Base-by-base conservation (phyloP, 2,329 filamentous ascomycete genomes). In the Alternaria sp. region DNA sequence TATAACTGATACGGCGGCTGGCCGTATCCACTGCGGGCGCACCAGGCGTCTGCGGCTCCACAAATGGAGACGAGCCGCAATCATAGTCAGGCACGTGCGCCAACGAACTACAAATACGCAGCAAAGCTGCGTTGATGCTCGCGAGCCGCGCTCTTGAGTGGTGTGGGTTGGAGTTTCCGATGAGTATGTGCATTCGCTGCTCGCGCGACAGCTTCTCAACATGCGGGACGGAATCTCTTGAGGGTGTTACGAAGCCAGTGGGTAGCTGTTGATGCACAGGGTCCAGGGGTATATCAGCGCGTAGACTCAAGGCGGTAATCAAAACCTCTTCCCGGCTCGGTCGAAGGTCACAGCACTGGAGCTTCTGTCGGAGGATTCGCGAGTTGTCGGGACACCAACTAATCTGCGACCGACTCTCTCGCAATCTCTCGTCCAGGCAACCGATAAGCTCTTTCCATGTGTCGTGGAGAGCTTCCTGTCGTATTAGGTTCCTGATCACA, bases 301-400 rank as follows among this genome's bases (percentile, higher is more conserved):
- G 76, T 21, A 80, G 60, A 54, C 75, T 77, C 55, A 80, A 46
- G 13, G 77, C 76, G 8, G 75, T 79, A 44, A 79, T 77, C 28
- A 80, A 65, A 15, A 79, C 74, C 36, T 79, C 76, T 54, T 79
- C 76, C 46, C 74, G 72, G 57, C 74, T 78, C n/a, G 77, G 77
- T 45, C 76, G 63, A 5, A 80, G 65, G 56, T 80, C 77, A 54
- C 76, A 77, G 61, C 77, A 80, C 58, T 80, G 75, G 6, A 80
- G 71, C 66, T 80, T 80, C 62, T 80, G 77, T 32, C 75, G 69
- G 12, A 80, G 67, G 19, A 75, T 70, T 19, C 77, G 69, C 7
- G 77, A 75, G 60, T 79, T 80, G 59, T 79, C 74, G 1, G 77
- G 77, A 55, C 73, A 75, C 77, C 77, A 80, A 54, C 70, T 76